A percentile compares a stretch with the other conserved stretches of the same genome.
phyloP scores from a whole-genome alignment of 345 rosid species.

The Turnera subulata region DNA sequence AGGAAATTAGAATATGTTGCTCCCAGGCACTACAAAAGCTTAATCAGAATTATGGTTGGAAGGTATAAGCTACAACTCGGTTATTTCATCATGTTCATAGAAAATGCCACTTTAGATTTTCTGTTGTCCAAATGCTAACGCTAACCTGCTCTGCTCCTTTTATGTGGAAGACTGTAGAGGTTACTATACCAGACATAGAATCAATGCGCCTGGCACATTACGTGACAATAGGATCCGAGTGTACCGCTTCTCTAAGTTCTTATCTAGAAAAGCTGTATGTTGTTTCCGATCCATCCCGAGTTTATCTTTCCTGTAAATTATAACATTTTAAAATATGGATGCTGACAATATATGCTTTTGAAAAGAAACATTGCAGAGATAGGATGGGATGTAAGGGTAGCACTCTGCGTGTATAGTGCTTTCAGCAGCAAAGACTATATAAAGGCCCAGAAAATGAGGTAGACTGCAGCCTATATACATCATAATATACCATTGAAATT shows the following conservation, averaged over 20 bases:
- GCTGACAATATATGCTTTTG: constrained; percentile 11
- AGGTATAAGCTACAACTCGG: constrained; percentile 58
- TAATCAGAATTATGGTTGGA: constrained; percentile 39
- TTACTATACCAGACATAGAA: constrained; percentile 69
- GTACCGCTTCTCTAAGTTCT: constrained; percentile 43
- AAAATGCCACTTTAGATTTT: too few species aligned
- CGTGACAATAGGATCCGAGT: constrained; percentile 57
- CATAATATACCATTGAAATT: too few species aligned
- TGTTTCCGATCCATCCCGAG: neutral
- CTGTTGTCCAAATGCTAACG: too few species aligned
- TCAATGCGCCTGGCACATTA: constrained; percentile 78
- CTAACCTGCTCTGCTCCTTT: neutral
- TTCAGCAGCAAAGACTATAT: constrained; percentile 54
- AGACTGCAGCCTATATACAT: neutral
- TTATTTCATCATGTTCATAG: too few species aligned
- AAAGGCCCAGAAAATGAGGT: constrained; percentile 65
- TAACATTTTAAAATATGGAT: neutral
- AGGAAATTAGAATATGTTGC: constrained; percentile 49
- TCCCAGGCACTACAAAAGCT: constrained; percentile 39
- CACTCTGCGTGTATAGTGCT: constrained; percentile 50
- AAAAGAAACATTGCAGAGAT: constrained; percentile 41
- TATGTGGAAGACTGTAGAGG: constrained; percentile 45
- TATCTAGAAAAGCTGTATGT: constrained; percentile 48
- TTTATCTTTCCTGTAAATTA: neutral
- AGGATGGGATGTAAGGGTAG: constrained; percentile 73